A percentile compares a stretch with the other conserved stretches of the same genome.
Evolutionary conservation across 2,329 filamentous ascomycete genomes (phyloP).

Genomic region (Samsoniella hepiali): DNA sequence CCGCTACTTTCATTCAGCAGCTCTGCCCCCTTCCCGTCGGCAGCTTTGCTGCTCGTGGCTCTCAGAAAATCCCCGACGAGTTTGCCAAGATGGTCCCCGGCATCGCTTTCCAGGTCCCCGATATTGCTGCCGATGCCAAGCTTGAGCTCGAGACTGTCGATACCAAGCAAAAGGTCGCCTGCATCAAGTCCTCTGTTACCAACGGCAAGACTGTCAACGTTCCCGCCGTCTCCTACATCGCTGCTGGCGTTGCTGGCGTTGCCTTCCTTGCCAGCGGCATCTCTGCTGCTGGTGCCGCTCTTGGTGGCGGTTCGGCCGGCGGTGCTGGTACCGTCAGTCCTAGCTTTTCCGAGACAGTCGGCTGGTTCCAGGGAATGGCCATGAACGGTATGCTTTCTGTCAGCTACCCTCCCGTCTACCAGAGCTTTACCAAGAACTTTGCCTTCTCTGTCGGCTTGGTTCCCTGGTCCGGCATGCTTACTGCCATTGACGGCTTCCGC

Average conservation of each 20-base stretch:
- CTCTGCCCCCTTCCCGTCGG: slow-evolving; percentile 84
- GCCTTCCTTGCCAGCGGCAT: slow-evolving; percentile 72
- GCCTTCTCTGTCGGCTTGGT: slow-evolving; percentile 84
- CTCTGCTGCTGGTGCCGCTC: slow-evolving; percentile 62
- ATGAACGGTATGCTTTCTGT: slow-evolving; percentile 96
- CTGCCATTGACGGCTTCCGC: slow-evolving; percentile 80
- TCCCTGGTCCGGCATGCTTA: slow-evolving; percentile 77
- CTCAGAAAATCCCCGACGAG: slow-evolving; percentile 65
- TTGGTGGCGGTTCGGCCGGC: slow-evolving; percentile 50
- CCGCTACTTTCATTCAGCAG: slow-evolving; percentile 61
- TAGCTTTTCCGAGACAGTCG: slow-evolving; percentile 78
- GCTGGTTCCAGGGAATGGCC: slow-evolving; percentile 90
- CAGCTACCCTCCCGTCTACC: slow-evolving; percentile 81
- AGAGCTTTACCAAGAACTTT: slow-evolving; percentile 89
- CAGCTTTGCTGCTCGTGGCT: slow-evolving; percentile 68
- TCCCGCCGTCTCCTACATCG: slow-evolving; percentile 76
- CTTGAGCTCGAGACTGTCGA: slow-evolving; percentile 67
- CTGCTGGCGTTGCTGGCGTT: slow-evolving; percentile 79
- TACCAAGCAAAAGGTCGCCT: slow-evolving; percentile 65
- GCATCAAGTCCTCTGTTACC: slow-evolving; percentile 73
- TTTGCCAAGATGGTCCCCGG: slow-evolving; percentile 75
- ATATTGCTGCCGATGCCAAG: slow-evolving; percentile 82
- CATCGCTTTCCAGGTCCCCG: slow-evolving; percentile 87
- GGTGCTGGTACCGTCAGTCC: slow-evolving; percentile 70
- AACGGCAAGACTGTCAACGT: slow-evolving; percentile 83